Base-by-base conservation (phyloP, 352 stramenopile species). In the Pythium chondricola region DNA sequence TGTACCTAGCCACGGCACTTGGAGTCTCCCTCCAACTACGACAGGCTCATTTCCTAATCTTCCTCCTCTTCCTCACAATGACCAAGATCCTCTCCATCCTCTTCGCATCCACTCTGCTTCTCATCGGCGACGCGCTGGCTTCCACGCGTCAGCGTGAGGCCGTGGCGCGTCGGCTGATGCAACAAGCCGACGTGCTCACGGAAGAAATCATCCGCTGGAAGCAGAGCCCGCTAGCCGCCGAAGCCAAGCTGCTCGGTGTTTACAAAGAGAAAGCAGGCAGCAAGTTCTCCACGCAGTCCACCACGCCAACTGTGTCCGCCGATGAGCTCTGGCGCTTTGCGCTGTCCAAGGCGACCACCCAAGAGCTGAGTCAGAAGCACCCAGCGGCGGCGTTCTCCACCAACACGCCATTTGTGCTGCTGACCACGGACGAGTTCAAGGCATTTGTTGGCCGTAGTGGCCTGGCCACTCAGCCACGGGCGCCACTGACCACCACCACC, bases 301-400 rank as follows among this genome's bases (percentile, higher is more conserved):
- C 6, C 13, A n/a, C 13, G 14, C 14, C 40, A 11, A 41, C 8
- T 5, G 6, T 22, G 9, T 6, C 2, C 21, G 40, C 33, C 22
- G 49, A 64, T 17, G 44, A 59, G 27, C 49, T 59, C 27, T 6
- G 11, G 21, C 49, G 50, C n/a, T 56, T 64, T 41, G 32, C 38
- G 27, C 27, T 31, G 25, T 36, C 38, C 14, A 50, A 52, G 20
- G 41, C 42, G 20, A 40, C 33, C 32, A 38, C 38, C 37, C 26
- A 22, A 6, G 20, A 41, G 35, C 27, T 53, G 11, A 6, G 13
- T 21, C n/a, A 14, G 20, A 18, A 7, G 25, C 29, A 58, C 39
- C 48, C 48, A 8, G 36, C 31, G 18, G 56, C 48, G 0, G 24
- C 40, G 6, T 57, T 58, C 36, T 58, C 48, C 21, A 51, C 48